These are phyloP conservation scores for Mortierella sp. DNA, from an alignment of 371 early-diverging fungal genomes.

Conservation along the genomic window DNA sequence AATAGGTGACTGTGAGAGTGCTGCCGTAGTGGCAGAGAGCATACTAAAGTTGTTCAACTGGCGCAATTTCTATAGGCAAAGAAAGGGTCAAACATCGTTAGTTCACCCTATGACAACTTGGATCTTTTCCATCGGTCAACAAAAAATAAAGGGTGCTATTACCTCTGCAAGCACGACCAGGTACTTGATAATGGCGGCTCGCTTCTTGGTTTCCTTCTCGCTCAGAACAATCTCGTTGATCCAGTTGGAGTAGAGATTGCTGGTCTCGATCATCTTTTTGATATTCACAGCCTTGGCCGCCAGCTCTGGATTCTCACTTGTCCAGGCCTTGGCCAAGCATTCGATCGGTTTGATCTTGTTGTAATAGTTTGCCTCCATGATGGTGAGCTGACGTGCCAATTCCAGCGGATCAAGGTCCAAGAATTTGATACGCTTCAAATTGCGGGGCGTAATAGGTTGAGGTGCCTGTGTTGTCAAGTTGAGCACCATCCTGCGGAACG, in stretches of 20 bases:
- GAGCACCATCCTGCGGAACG: slow-evolving; percentile 69
- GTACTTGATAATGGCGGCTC: slow-evolving; percentile 82
- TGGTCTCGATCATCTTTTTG: slow-evolving; percentile 80
- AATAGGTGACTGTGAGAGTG: slow-evolving; percentile 89
- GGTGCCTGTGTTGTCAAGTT: slow-evolving; percentile 71
- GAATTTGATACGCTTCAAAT: slow-evolving; percentile 73
- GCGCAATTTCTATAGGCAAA: slow-evolving; percentile 65
- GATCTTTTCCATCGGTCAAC: too few relatives aligned
- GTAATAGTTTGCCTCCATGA: slow-evolving; percentile 87
- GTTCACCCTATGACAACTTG: too few relatives aligned
- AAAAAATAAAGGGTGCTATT: neutral
- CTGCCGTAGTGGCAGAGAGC: slow-evolving; percentile 89
- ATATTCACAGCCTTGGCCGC: slow-evolving; percentile 69
- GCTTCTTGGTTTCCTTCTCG: slow-evolving; percentile 81
- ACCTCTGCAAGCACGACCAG: slow-evolving; percentile 87
- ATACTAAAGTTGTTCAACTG: slow-evolving; percentile 92
- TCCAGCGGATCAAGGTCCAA: slow-evolving; percentile 93
- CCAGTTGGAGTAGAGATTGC: slow-evolving; percentile 77
- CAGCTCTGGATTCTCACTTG: slow-evolving; percentile 70
- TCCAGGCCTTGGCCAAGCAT: slow-evolving; percentile 91
- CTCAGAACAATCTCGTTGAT: slow-evolving; percentile 80
- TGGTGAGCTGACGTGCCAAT: slow-evolving; percentile 92
- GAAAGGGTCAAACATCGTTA: neutral
- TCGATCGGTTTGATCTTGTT: slow-evolving; percentile 87
- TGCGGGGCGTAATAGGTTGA: slow-evolving; percentile 77